A percentile compares a stretch with the other conserved stretches of the same genome.
Conservation (phyloP, 2,329 filamentous ascomycete genomes). For the Mycosphaerelloides madeirae region DNA sequence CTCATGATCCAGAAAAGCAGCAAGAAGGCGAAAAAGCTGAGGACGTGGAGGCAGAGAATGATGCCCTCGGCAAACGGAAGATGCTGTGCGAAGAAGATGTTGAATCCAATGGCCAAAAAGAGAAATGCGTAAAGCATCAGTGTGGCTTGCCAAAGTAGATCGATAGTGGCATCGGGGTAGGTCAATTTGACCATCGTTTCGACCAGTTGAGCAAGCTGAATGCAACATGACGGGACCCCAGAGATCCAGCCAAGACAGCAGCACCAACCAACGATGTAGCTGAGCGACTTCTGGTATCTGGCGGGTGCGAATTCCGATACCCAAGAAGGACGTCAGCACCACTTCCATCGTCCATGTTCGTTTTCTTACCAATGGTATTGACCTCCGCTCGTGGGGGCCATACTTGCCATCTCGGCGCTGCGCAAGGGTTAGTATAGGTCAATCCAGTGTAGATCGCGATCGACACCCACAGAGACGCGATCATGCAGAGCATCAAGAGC, state of each 20-base stretch:
- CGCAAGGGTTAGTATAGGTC: conserved; percentile 6
- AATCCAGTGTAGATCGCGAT: not conserved
- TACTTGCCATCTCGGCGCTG: conserved; percentile 30
- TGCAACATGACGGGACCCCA: conserved; percentile 28
- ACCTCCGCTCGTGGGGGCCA: conserved; percentile 29
- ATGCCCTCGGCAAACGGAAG: conserved; percentile 34
- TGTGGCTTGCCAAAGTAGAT: conserved; percentile 28
- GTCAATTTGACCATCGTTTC: conserved; percentile 29
- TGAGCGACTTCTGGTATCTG: conserved; percentile 40
- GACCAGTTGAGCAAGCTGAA: conserved; percentile 29
- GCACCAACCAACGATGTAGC: conserved; percentile 44
- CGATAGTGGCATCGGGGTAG: conserved; percentile 22
- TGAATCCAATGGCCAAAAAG: conserved; percentile 31
- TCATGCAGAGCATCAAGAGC: conserved; percentile 30
- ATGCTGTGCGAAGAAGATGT: conserved; percentile 33
- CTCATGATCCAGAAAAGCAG: conserved; percentile 35
- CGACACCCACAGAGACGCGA: conserved; percentile 26
- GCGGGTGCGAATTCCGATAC: conserved; percentile 42
- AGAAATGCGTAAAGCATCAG: conserved; percentile 30
- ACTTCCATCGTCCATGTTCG: conserved; percentile 20
- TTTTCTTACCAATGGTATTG: conserved; percentile 29
- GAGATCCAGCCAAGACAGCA: conserved; percentile 33
- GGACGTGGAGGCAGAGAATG: conserved; percentile 38
- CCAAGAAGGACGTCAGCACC: conserved; percentile 14
- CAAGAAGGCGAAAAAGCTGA: conserved; percentile 43